phyloP scores from a whole-genome alignment of 2,329 filamentous ascomycete genomes.

The Colletotrichum sp. region DNA sequence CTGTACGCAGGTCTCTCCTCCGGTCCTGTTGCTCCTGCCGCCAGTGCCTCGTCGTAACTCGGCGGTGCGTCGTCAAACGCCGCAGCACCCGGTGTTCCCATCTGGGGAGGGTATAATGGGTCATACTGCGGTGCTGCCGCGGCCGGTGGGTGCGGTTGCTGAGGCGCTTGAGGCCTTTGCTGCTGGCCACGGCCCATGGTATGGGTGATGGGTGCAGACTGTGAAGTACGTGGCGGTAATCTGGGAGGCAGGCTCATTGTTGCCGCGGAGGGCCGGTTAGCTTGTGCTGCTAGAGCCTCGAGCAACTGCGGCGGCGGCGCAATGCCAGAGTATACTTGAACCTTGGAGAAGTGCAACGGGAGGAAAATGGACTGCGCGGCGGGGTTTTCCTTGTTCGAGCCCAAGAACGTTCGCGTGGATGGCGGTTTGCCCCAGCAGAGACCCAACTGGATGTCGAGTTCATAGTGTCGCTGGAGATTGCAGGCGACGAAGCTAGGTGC shows the following conservation, averaged over 20 bases:
- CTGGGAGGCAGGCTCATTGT: conserved; percentile 38
- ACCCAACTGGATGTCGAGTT: conserved; percentile 82
- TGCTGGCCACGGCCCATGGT: conserved; percentile 25
- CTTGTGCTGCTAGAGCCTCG: conserved; percentile 53
- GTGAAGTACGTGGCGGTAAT: conserved; percentile 37
- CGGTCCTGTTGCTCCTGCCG: conserved; percentile 72
- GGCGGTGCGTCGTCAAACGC: conserved; percentile 81
- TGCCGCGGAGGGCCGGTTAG: conserved; percentile 39
- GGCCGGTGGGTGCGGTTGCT: conserved; percentile 30
- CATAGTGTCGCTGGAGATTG: conserved; percentile 83
- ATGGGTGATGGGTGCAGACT: conserved; percentile 27
- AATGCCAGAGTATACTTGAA: conserved; percentile 88
- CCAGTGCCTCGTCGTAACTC: conserved; percentile 93
- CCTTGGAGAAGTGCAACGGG: conserved; percentile 74
- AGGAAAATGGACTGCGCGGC: conserved; percentile 71
- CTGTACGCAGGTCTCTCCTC: conserved; percentile 76
- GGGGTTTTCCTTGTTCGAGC: conserved; percentile 26
- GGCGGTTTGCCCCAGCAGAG: conserved; percentile 72
- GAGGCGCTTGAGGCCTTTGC: conserved; percentile 25
- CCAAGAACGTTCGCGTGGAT: conserved; percentile 32
- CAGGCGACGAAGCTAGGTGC: conserved; percentile 88
- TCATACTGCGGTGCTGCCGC: conserved; percentile 42
- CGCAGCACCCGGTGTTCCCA: conserved; percentile 48
- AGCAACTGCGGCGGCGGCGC: conserved; percentile 79
- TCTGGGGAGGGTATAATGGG: conserved; percentile 64